phyloP scores from a whole-genome alignment of 73 alveolate genomes.

The Paramecium pentaurelia region DNA sequence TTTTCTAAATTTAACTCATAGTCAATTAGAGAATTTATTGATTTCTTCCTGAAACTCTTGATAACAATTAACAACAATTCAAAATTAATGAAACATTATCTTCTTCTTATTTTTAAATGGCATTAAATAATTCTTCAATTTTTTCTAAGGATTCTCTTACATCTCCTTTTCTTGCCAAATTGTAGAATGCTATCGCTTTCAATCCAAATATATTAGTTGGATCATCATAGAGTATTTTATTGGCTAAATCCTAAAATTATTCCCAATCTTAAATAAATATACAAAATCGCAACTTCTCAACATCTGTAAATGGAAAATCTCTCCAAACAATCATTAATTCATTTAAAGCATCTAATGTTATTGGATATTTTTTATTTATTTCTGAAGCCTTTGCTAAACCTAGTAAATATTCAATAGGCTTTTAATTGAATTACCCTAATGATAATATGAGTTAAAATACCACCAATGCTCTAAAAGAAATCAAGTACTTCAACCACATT shows the following conservation, averaged over 20 bases:
- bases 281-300: slow-evolving; percentile 81
- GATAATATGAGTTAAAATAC: slow-evolving; percentile 49
- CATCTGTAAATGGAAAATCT: slow-evolving; percentile 76
- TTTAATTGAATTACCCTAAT: slow-evolving; percentile 68
- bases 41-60: slow-evolving; percentile 91
- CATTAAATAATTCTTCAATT: slow-evolving; percentile 81
- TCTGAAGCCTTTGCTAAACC: slow-evolving; percentile 80
- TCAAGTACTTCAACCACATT: slow-evolving; percentile 63
- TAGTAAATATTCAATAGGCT: slow-evolving; percentile 76
- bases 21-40: slow-evolving; percentile 74
- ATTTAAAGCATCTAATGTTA: slow-evolving; percentile 76
- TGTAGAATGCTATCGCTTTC: slow-evolving; percentile 76
- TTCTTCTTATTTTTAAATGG: slow-evolving; percentile 82
- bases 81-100: slow-evolving; percentile 87
- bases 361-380: slow-evolving; percentile 73
- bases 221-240: slow-evolving; percentile 76
- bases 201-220: slow-evolving; percentile 79
- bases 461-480: slow-evolving; percentile 71
- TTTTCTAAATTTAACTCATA: slow-evolving; percentile 78
- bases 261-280: slow-evolving; percentile 90
- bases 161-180: slow-evolving; percentile 90
- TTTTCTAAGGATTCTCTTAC: slow-evolving; percentile 86
- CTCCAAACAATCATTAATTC: slow-evolving; percentile 76
- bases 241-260: slow-evolving; percentile 74
- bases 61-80: slow-evolving; percentile 79